Evolutionary conservation across 805 yeast species (phyloP), one percentile per base, ranked within the genome.

Genomic region (Starmera quercuum): DNA sequence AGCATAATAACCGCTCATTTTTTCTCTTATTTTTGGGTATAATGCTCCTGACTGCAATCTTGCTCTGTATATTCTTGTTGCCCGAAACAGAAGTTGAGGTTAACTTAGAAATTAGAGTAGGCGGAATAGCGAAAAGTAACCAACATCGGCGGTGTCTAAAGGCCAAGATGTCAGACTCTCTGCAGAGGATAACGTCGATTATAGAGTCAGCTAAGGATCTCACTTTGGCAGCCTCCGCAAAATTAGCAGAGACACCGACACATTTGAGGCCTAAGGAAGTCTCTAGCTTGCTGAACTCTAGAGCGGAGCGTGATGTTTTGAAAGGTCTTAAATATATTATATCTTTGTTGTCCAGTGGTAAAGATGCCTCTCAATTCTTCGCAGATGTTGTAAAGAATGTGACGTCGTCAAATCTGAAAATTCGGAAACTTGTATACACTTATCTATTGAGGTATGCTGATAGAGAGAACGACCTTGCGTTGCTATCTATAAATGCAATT

Each of bases 331-430:
- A 75, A 40, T 67, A 73, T 33, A 64, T 83, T 4, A 61, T 68
- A 10, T 54, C 68, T 0, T 44, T 67, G 31, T 58, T 70, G 49
- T 61, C 74, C 0, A 58, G 63, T 15, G 64, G 61, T 10, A 59
- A 58, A 24, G 46, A 57, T 16, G 51, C 55, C 2, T 42, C 61
- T 2, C 54, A 64, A 34, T 71, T 61, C 49, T 90, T 85, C 64
- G 86, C 97, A 0, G 88, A 83, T 48, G 92, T 92, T 5, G 81
- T 92, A 36, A 90, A 88, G 56, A 87, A 87, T 54, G 77, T 88
- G 23, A 82, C 85, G 6, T 78, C 90, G 14, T 45, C 66, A 5
- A 73, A 76, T 36, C 51, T 73, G 25, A 80, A 77, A 41, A 72
- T 85, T 20, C 74, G 84, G 39, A 75, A 80, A 44, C 66, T 90